These are phyloP conservation scores for Trametes hirsuta DNA, from an alignment of 1,284 basidiomycete species.

Conservation along the genomic window DNA sequence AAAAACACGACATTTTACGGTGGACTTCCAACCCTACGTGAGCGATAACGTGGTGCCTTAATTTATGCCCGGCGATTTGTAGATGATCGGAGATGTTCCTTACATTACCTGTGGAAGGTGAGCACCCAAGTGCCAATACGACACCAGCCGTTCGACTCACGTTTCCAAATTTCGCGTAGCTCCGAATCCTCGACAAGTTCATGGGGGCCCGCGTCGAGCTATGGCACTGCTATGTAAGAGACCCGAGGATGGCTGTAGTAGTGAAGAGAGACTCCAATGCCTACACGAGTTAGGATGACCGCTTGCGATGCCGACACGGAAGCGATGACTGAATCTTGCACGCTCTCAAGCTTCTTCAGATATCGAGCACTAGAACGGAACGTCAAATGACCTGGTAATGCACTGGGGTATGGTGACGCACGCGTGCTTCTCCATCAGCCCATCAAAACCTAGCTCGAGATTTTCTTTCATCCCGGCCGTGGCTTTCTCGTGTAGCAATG, in stretches of 20 bases:
- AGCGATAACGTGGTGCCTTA: neutral
- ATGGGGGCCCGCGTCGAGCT: conserved; percentile 12
- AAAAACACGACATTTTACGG: conserved; percentile 10
- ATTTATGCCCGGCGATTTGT: no score
- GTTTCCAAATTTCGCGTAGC: conserved; percentile 1
- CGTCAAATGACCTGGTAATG: neutral
- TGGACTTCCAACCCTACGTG: conserved; percentile 7
- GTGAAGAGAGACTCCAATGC: neutral
- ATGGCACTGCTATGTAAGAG: neutral
- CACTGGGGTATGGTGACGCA: neutral
- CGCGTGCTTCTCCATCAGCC: conserved; percentile 5
- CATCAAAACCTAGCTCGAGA: conserved; percentile 3
- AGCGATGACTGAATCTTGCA: conserved; percentile 2
- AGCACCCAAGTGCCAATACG: neutral
- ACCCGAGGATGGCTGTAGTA: neutral
- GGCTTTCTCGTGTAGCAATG: conserved; percentile 2
- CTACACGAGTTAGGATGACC: neutral
- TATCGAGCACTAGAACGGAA: neutral
- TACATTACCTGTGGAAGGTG: neutral
- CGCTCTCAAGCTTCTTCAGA: conserved; percentile 3
- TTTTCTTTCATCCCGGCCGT: conserved; percentile 7
- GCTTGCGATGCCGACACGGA: neutral
- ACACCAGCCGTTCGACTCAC: neutral
- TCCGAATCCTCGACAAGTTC: conserved; percentile 7
- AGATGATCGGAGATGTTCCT: neutral